These are phyloP conservation scores for Chalciporus chontae DNA, from an alignment of 768 basidiomycete genomes.

Conservation along the genomic window DNA sequence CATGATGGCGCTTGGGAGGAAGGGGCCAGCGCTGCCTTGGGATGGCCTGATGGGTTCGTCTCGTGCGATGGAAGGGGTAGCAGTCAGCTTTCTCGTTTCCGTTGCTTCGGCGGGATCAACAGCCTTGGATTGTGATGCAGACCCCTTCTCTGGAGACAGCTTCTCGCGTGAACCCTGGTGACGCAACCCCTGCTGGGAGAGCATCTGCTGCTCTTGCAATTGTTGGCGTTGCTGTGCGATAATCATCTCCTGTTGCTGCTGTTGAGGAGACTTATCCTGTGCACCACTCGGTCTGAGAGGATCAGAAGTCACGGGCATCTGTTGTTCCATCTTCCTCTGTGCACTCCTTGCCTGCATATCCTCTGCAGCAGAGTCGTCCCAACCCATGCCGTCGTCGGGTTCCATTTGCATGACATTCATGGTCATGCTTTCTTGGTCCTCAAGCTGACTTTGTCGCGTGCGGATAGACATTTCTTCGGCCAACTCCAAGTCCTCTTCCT, in stretches of 20 bases:
- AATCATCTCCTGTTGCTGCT: conserved; percentile 26
- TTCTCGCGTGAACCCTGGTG: conserved; percentile 48
- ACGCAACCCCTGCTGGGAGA: conserved; percentile 34
- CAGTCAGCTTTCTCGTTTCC: conserved; percentile 75
- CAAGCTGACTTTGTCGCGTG: conserved; percentile 36
- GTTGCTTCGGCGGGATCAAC: conserved; percentile 66
- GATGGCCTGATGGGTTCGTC: conserved; percentile 36
- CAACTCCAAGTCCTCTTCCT: conserved; percentile 66
- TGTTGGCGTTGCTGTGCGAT: conserved; percentile 34
- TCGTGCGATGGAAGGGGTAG: conserved; percentile 75
- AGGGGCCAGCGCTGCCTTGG: conserved; percentile 18
- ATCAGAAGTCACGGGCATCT: conserved; percentile 29
- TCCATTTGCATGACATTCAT: conserved; percentile 46
- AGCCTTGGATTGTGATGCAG: conserved; percentile 31
- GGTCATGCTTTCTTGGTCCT: conserved; percentile 28
- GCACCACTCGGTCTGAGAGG: conserved; percentile 34
- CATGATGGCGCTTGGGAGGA: conserved; percentile 38
- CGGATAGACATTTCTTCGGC: conserved; percentile 48
- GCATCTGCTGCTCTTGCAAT: conserved; percentile 31
- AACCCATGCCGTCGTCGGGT: conserved; percentile 81
- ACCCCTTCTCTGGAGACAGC: conserved; percentile 30
- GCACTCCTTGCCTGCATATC: conserved; percentile 39
- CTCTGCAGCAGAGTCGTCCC: conserved; percentile 72
- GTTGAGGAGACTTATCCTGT: conserved; percentile 22
- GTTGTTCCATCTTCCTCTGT: conserved; percentile 24